Evolutionary conservation across 2,329 filamentous ascomycete genomes (phyloP), one percentile per base, ranked within the genome.

Genomic region (Coniochaeta prunicola): DNA sequence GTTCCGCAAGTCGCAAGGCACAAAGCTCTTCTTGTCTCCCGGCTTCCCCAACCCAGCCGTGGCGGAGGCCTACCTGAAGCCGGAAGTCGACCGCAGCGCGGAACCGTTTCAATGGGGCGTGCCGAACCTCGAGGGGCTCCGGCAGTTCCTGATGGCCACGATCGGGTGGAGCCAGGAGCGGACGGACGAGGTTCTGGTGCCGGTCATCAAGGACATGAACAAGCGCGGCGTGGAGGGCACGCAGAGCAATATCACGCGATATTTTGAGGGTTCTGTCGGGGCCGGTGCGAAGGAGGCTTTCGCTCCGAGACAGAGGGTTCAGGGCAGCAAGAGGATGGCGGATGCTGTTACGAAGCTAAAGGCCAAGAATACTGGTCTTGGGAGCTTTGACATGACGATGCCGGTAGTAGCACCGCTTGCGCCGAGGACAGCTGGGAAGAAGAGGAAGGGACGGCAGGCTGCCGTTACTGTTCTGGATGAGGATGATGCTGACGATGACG

Each of bases 161-260:
- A 91, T 99, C 65, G 94, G 94, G 0, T 99, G 94, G 94, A 86
- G 81, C 58, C 87, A 89, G 70, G 93, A 97, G 72, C 81, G 92
- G 8, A 97, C 93, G 0, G 94, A 99, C 68, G 94, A 99, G 72
- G 90, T 99, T 2, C 82, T 99, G 1, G 91, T 99, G 1, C 94
- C 94, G 0, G 96, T 99, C 1, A 94, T 99, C 63, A 83, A 87
- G 59, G 94, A 99, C 68, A 96, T 99, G 90, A 97, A 97, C 70
- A 84, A 85, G 4, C 82, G 94, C 40, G 89, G 91, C 64, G 80
- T 85, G 30, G 94, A 97, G 74, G 94, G 94, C 7, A 97, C 93
- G 19, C 94, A 99, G 77, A 87, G 86, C 60, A 99, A 99, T 66
- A 96, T 99, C 64, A 99, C 94, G n/a, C 81, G 87, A 26, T 99